Percentiles rank a stretch among this genome's conserved stretches.
phyloP scores from a whole-genome alignment of 1,284 basidiomycete species.

The Heimioporus punctisporus region DNA sequence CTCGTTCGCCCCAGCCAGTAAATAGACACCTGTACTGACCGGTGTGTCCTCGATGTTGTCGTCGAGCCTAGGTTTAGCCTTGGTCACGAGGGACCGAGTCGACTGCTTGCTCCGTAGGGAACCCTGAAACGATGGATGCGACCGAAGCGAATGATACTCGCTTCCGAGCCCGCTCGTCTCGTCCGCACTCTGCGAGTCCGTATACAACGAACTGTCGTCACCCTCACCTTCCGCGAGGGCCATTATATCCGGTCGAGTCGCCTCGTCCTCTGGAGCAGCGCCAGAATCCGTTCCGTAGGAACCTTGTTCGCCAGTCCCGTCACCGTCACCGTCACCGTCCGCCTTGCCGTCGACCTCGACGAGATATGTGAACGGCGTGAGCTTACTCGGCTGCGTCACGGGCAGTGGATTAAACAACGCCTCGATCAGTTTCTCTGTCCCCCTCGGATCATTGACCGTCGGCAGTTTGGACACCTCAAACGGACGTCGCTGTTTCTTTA shows the following conservation, averaged over 20 bases:
- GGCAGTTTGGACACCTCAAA: constrained; percentile 53
- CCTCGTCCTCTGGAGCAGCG: background rate
- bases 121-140: constrained; percentile 23
- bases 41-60: background rate
- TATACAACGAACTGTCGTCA: constrained; percentile 26
- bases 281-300: background rate
- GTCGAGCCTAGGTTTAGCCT: background rate
- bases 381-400: constrained; percentile 42
- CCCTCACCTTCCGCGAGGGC: background rate
- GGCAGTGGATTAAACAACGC: constrained; percentile 73
- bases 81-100: constrained; percentile 18
- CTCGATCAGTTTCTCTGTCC: constrained; percentile 74
- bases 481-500: constrained; percentile 26
- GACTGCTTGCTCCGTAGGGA: constrained; percentile 25
- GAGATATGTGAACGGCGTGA: constrained; percentile 64
- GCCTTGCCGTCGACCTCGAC: constrained; percentile 29
- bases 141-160: constrained; percentile 33
- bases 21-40: constrained; percentile 1
- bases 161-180: constrained; percentile 24
- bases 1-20: constrained; percentile 9
- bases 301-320: constrained; percentile 9
- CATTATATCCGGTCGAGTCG: background rate
- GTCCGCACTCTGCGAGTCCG: constrained; percentile 16
- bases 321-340: constrained; percentile 6
- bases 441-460: constrained; percentile 53